Percentiles rank a stretch among this genome's conserved stretches.
Conservation (phyloP, 306 rosid genomes). For the Cicer arietinum region DNA sequence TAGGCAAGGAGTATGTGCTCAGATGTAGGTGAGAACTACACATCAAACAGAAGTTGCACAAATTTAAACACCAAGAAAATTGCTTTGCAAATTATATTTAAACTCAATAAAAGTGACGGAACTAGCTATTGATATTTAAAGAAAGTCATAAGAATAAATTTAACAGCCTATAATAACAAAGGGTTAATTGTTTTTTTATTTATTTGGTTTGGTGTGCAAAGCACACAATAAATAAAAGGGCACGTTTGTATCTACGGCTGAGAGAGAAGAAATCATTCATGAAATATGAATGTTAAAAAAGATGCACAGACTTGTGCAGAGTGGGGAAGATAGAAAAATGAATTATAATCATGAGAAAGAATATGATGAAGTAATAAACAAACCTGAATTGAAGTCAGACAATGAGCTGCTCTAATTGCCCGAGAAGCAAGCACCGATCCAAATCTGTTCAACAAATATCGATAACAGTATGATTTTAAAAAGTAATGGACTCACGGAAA, state of each 20-base stretch:
- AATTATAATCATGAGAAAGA: conserved; percentile 27
- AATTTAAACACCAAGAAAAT: conserved; percentile 28
- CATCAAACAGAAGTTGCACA: conserved; percentile 43
- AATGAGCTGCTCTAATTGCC: conserved; percentile 97
- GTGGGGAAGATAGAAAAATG: conserved; percentile 12
- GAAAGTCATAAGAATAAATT: conserved; percentile 14
- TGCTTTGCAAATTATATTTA: conserved; percentile 20
- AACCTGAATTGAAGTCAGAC: conserved; percentile 97
- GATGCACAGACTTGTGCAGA: conserved; percentile 7
- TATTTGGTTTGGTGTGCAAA: not conserved
- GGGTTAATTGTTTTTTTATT: conserved; percentile 8
- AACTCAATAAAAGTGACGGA: conserved; percentile 5
- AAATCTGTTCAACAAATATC: conserved; percentile 60
- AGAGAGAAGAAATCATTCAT: not conserved
- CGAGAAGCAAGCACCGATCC: conserved; percentile 88
- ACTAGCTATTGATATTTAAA: conserved; percentile 24
- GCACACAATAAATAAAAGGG: conserved; percentile 15
- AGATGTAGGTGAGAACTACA: conserved; percentile 63
- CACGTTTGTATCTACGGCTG: not conserved
- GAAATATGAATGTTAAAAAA: conserved; percentile 16
- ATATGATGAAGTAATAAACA: conserved; percentile 44
- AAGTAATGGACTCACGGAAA: conserved; percentile 19
- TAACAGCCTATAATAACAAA: not conserved
- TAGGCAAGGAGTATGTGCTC: conserved; percentile 74
- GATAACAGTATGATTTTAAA: conserved; percentile 10